A percentile compares a stretch with the other conserved stretches of the same genome.
These are phyloP conservation scores for Scortechinia acanthostroma DNA, from an alignment of 2,329 filamentous ascomycete genomes.

Conservation along the genomic window DNA sequence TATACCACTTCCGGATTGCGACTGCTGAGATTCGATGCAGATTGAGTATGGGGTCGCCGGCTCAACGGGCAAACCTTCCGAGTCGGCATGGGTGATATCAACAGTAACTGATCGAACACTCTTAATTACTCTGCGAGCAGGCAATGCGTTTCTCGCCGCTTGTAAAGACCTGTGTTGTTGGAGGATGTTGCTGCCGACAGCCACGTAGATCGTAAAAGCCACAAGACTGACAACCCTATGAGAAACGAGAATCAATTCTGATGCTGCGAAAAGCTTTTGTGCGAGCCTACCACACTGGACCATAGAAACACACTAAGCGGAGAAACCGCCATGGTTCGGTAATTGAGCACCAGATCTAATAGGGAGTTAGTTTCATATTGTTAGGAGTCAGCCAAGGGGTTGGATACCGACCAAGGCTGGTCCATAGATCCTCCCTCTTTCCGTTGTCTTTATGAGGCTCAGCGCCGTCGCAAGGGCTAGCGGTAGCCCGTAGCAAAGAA, in stretches of 20 bases:
- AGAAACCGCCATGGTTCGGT: constrained; percentile 59
- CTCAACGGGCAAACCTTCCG: no score
- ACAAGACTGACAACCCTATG: constrained; percentile 49
- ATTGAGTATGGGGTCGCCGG: no score
- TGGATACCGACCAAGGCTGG: constrained; percentile 39
- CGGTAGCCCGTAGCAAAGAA: constrained; percentile 67
- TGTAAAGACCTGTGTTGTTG: no score
- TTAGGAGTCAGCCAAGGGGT: not conserved
- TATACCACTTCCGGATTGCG: no score
- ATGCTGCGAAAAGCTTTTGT: no score
- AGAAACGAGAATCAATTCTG: constrained; percentile 5
- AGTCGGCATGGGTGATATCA: no score
- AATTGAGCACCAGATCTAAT: constrained; percentile 78
- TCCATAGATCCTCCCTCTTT: constrained; percentile 59
- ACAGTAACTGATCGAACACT: no score
- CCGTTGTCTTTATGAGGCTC: constrained; percentile 50
- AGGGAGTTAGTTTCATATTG: constrained; percentile 1
- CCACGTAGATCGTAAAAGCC: constrained; percentile 54
- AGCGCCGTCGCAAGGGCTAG: constrained; percentile 64
- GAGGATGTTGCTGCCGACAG: constrained; percentile 53
- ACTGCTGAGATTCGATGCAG: no score
- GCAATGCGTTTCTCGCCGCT: no score
- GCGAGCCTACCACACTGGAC: constrained; percentile 52
- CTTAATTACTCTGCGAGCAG: no score
- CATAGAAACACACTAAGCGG: constrained; percentile 71